These are phyloP conservation scores for Chalaropsis thielavioides DNA, from an alignment of 2,329 filamentous ascomycete genomes.

Conservation along the genomic window DNA sequence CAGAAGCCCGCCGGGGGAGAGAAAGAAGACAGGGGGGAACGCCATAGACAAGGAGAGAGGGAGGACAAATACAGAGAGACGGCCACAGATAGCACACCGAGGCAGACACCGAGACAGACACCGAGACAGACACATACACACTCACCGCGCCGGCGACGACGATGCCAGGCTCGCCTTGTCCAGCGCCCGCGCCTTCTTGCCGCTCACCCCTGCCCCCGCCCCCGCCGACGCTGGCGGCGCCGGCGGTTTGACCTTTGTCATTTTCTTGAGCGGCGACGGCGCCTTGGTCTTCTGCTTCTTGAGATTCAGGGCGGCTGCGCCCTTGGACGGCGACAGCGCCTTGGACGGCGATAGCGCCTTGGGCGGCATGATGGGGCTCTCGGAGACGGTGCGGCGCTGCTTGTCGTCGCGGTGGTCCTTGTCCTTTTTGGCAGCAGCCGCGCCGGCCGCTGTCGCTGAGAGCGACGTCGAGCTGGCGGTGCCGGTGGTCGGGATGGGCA, in stretches of 20 bases:
- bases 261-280: slow-evolving; percentile 18
- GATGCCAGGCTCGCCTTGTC: slow-evolving; percentile 44
- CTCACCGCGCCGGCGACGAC: slow-evolving; percentile 24
- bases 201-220: not conserved
- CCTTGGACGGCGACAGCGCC: not conserved
- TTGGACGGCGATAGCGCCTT: slow-evolving; percentile 29
- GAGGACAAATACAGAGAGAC: not conserved
- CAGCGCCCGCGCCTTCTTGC: slow-evolving; percentile 32
- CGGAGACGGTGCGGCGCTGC: slow-evolving; percentile 27
- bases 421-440: slow-evolving; percentile 34
- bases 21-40: slow-evolving; percentile 16
- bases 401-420: slow-evolving; percentile 24
- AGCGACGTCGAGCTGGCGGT: not conserved
- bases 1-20: slow-evolving; percentile 17
- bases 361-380: slow-evolving; percentile 20
- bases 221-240: slow-evolving; percentile 24
- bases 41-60: not conserved
- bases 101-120: not conserved
- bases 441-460: slow-evolving; percentile 10
- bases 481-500: slow-evolving; percentile 15
- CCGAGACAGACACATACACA: not conserved
- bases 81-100: not conserved
- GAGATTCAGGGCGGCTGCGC: slow-evolving; percentile 16
- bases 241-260: slow-evolving; percentile 26
- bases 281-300: slow-evolving; percentile 31